Evolutionary conservation across 1,139 yeast genomes (phyloP), one percentile per base, ranked within the genome.

Genomic region (Pneumocystis carinii): DNA sequence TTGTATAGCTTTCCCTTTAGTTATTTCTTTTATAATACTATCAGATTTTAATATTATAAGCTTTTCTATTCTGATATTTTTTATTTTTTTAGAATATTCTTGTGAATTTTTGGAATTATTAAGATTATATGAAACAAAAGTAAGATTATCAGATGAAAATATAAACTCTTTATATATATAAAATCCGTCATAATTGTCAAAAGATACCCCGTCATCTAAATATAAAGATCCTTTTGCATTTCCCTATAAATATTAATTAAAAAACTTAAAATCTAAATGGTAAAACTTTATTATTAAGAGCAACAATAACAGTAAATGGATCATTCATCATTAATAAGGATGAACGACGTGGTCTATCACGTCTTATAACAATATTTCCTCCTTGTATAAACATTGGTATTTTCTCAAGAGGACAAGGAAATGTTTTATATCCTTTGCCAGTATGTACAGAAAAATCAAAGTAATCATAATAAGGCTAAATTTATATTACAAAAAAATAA

Each of bases 171-270:
- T 71, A 53, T 75, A 70, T 5, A 83, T 62, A 68, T 68, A 85
- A 17, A 79, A 80, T 2, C 84, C 86, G 0, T 75, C 66, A 64
- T 75, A 70, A 72, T 86, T 84, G 35, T 76, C 79, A 70, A 80
- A 88, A 0, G 92, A 79, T 70, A 84, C 87, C 15, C 96, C 95
- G 73, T 88, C 96, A 73, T 90, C 98, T 60, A 86, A 75, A 71
- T 90, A 92, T 39, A 92, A 72, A 17, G 81, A 82, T 1, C 86
- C 85, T 0, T 72, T 70, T 0, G 94, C 90, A 1, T 71, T 66
- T 1, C 83, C 83, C 59, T 57, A 57, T 57, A 37, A 24, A 37
- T 37, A 37, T 57, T 29, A 57, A 14, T 57, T 39, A 57, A 29
- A 37, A 57, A 12, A 17, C 27, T 14, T 3, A 42, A 14, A 12